Base-by-base conservation (phyloP, 2,329 filamentous ascomycete species). In the Epichloe sp. region DNA sequence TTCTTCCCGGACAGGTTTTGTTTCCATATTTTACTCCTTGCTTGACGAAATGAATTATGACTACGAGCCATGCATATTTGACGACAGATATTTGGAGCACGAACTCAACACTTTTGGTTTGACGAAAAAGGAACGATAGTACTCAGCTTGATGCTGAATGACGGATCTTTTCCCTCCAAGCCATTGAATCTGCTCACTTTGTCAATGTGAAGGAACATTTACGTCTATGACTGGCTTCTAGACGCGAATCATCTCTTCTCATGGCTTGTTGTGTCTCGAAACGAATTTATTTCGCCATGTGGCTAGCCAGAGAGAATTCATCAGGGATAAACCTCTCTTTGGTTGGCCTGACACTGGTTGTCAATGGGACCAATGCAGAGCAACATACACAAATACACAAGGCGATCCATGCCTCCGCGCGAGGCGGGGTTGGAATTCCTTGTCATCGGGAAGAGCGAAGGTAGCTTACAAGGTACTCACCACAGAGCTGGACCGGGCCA, bases 31-130 rank as follows among this genome's bases (percentile, higher is more conserved):
- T 59, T 61, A 63, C 65, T 68, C 62, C 67, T 69, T 68, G 69
- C 66, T 71, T 63, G 38, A 70, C 66, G 71, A 61, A 69, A 69
- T 69, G 64, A 69, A 69, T 68, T 63, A 68, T 63, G 65, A 74
- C 67, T 68, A 71, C 66, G 49, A 51, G 26, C 67, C 69, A 69
- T 66, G 58, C 69, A 61, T 62, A 65, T 53, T 60, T 56, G 56
- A 65, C 62, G 62, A 63, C 15, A 35, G 5, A 11, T 46, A 26
- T 36, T 41, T 7, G 37, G 17, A 42, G 23, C 17, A 52, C 50
- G 42, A 49, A n/a, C n/a, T n/a, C 21, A 19, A 43, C 14, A 31
- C 3, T 15, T 41, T 43, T 23, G 19, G 41, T 4, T 63, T 60
- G 46, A 65, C 58, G 58, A 60, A 59, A 49, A 59, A 60, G 55